Evolutionary conservation across 805 yeast species (phyloP).

Genomic region (Pichia paraexigua): DNA sequence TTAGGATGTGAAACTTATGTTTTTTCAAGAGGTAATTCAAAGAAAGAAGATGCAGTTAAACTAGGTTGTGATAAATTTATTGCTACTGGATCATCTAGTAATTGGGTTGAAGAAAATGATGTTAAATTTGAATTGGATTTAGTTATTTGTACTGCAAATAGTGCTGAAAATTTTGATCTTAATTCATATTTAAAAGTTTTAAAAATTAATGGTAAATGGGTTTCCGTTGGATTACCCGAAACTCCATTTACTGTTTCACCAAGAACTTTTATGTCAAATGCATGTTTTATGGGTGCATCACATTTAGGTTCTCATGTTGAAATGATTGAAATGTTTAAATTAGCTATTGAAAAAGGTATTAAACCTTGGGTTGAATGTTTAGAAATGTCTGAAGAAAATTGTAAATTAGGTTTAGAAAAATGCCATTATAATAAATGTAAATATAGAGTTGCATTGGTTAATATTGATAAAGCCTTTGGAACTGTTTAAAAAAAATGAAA

Average conservation of each 20-base stretch:
- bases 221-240: constrained; percentile 63
- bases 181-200: constrained; percentile 40
- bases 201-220: constrained; percentile 50
- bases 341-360: constrained; percentile 53
- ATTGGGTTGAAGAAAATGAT: constrained; percentile 16
- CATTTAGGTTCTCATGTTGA: constrained; percentile 55
- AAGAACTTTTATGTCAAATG: constrained; percentile 33
- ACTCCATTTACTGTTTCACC: constrained; percentile 37
- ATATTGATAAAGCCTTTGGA: constrained; percentile 40
- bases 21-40: constrained; percentile 43
- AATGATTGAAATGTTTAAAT: constrained; percentile 55
- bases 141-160: constrained; percentile 45
- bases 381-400: constrained; percentile 44
- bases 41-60: constrained; percentile 43
- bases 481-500: neutral
- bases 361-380: constrained; percentile 58
- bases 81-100: constrained; percentile 39
- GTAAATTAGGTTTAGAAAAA: constrained; percentile 47
- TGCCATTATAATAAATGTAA: constrained; percentile 48
- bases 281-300: constrained; percentile 49
- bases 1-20: constrained; percentile 56
- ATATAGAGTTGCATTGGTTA: constrained; percentile 56
- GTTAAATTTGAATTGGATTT: constrained; percentile 35
- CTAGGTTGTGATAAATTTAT: constrained; percentile 50
- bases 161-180: constrained; percentile 42